A percentile compares a stretch with the other conserved stretches of the same genome.
Evolutionary conservation across 2,329 filamentous ascomycete genomes (phyloP).

Genomic region (Laburnicola sp.): DNA sequence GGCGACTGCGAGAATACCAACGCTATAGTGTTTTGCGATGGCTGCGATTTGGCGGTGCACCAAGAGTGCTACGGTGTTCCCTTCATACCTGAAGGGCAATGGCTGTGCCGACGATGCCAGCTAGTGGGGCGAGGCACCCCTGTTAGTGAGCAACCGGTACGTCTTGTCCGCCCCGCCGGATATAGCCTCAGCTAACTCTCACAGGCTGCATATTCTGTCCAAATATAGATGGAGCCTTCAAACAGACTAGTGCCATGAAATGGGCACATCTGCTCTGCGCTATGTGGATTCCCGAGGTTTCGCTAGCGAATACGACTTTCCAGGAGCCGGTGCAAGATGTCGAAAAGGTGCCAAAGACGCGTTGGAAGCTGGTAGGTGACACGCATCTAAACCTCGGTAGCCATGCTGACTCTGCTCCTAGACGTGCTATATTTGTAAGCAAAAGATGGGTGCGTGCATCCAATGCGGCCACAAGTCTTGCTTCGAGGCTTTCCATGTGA

Average conservation of each 20-base stretch:
- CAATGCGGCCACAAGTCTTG: constrained; percentile 98
- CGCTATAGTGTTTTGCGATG: constrained; percentile 98
- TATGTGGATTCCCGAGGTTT: constrained; percentile 98
- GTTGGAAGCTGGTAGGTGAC: constrained; percentile 73
- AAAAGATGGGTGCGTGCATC: constrained; percentile 97
- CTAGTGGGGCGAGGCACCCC: constrained; percentile 89
- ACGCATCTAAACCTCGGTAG: not conserved
- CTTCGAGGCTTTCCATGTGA: constrained; percentile 96
- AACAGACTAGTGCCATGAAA: constrained; percentile 93
- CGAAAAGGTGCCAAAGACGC: constrained; percentile 91
- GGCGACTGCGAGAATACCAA: constrained; percentile 99
- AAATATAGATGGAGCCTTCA: constrained; percentile 96
- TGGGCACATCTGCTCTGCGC: constrained; percentile 97
- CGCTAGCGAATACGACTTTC: constrained; percentile 91
- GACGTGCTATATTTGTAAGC: constrained; percentile 93
- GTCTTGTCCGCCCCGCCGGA: constrained; percentile 10
- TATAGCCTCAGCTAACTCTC: constrained; percentile 21
- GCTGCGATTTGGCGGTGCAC: constrained; percentile 94
- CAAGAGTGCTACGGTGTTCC: constrained; percentile 99
- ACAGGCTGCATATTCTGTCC: constrained; percentile 88
- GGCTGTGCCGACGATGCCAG: constrained; percentile 96
- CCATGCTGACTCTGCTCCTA: constrained; percentile 28
- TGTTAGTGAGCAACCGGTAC: constrained; percentile 56
- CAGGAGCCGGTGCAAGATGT: constrained; percentile 99
- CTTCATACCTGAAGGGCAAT: constrained; percentile 97